These are phyloP conservation scores for Termitomyces titanicus DNA, from an alignment of 768 basidiomycete species.

Conservation along the genomic window DNA sequence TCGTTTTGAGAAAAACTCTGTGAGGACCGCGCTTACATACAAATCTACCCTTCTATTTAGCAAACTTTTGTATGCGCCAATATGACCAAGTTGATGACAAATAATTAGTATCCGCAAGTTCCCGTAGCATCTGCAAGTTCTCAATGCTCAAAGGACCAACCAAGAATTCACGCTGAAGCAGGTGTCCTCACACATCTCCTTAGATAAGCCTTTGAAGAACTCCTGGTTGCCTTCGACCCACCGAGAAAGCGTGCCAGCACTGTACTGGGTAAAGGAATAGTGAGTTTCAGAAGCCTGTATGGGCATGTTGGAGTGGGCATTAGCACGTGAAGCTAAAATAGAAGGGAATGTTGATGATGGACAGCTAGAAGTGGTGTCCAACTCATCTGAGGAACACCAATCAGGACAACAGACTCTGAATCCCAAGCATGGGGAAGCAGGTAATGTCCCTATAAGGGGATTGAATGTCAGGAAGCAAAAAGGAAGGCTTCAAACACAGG, in stretches of 20 bases:
- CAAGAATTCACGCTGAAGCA: conserved; percentile 36
- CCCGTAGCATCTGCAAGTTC: conserved; percentile 42
- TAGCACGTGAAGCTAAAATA: background rate
- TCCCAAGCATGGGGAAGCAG: too few species aligned
- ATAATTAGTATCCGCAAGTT: too few species aligned
- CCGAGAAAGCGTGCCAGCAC: too few species aligned
- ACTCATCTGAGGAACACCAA: accelerated
- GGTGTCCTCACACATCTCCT: too few species aligned
- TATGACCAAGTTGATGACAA: conserved; percentile 32
- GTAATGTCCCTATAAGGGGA: too few species aligned
- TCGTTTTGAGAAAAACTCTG: conserved; percentile 30
- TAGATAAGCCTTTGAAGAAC: too few species aligned
- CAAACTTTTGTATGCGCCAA: conserved; percentile 67
- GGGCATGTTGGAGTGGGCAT: too few species aligned
- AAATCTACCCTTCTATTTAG: conserved; percentile 40
- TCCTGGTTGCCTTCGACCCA: too few species aligned
- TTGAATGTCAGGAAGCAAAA: too few species aligned
- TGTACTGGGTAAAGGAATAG: too few species aligned
- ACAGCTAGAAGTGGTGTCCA: accelerated
- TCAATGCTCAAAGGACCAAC: conserved; percentile 23
- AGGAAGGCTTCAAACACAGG: too few species aligned
- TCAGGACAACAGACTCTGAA: background rate
- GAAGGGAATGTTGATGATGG: background rate
- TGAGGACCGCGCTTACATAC: conserved; percentile 17
- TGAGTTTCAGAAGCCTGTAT: too few species aligned